These are phyloP conservation scores for Tetradesmus obliquus DNA, from an alignment of 139 green algal genomes.

Conservation along the genomic window DNA sequence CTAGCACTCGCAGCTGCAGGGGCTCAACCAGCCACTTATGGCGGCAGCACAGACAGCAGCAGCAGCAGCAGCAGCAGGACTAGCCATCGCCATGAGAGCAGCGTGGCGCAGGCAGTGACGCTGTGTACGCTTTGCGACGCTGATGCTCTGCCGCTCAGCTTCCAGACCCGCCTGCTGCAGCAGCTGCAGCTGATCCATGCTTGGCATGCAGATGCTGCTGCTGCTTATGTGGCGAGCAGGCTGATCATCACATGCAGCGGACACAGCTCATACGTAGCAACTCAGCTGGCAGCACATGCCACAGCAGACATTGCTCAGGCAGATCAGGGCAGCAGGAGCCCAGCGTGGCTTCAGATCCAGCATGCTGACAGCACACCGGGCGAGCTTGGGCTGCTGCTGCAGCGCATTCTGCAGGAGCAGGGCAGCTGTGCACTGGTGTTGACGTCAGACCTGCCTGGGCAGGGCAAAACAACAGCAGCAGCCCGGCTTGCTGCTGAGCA, in stretches of 20 bases:
- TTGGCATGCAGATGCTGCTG: too few species aligned
- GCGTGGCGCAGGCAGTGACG: background rate
- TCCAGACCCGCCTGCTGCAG: background rate
- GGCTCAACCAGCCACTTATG: background rate
- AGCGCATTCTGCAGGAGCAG: background rate
- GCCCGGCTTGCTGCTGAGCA: background rate
- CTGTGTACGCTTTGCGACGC: background rate
- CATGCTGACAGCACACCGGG: background rate
- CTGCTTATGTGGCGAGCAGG: background rate
- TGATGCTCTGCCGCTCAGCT: background rate
- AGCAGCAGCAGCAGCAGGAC: background rate
- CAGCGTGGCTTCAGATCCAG: background rate
- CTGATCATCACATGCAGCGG: background rate
- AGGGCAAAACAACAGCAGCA: slow-evolving; percentile 29
- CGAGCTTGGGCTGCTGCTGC: background rate
- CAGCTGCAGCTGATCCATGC: background rate
- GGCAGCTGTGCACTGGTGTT: slow-evolving; percentile 16
- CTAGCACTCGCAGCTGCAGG: background rate
- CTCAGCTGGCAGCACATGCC: background rate
- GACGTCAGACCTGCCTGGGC: slow-evolving; percentile 21
- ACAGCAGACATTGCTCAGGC: background rate
- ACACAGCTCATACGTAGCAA: background rate
- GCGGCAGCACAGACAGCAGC: background rate
- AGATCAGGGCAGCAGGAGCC: background rate
- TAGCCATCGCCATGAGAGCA: background rate